Evolutionary conservation across 768 basidiomycete species (phyloP).

Genomic region (Mrakia frigida): DNA sequence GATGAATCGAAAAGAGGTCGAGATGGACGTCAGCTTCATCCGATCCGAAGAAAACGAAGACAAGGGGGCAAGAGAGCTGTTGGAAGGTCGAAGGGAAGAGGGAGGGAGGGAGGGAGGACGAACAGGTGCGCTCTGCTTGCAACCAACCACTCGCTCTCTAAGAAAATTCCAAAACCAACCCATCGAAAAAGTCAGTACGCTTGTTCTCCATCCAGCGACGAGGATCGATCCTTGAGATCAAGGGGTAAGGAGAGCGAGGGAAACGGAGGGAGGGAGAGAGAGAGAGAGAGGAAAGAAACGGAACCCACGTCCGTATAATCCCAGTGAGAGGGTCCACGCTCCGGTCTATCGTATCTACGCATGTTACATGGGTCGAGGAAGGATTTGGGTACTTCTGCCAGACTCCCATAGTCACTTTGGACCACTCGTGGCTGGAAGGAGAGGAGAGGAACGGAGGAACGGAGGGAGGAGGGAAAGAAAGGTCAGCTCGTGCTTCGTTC

Average conservation of each 20-base stretch:
- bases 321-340: slow-evolving; percentile 30
- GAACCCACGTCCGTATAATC: slow-evolving; percentile 31
- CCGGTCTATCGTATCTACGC: slow-evolving; percentile 30
- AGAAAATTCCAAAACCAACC: not conserved
- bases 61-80: too few species aligned
- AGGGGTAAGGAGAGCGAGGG: not conserved
- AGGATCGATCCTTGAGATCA: not conserved
- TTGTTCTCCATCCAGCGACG: not conserved
- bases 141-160: slow-evolving; percentile 52
- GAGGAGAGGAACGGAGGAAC: not conserved
- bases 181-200: too few species aligned
- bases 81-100: not conserved
- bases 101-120: slow-evolving; percentile 7
- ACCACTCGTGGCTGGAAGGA: slow-evolving; percentile 28
- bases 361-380: slow-evolving; percentile 24
- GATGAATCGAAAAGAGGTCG: not conserved
- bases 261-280: not conserved
- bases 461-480: not conserved
- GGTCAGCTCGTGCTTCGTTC: not conserved
- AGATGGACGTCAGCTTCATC: not conserved
- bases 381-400: slow-evolving; percentile 34
- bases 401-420: slow-evolving; percentile 25
- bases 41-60: too few species aligned
- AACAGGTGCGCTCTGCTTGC: slow-evolving; percentile 80
- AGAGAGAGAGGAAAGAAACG: too few species aligned